phyloP scores from a whole-genome alignment of 495 filamentous ascomycete species.

The Parathielavia appendiculata region DNA sequence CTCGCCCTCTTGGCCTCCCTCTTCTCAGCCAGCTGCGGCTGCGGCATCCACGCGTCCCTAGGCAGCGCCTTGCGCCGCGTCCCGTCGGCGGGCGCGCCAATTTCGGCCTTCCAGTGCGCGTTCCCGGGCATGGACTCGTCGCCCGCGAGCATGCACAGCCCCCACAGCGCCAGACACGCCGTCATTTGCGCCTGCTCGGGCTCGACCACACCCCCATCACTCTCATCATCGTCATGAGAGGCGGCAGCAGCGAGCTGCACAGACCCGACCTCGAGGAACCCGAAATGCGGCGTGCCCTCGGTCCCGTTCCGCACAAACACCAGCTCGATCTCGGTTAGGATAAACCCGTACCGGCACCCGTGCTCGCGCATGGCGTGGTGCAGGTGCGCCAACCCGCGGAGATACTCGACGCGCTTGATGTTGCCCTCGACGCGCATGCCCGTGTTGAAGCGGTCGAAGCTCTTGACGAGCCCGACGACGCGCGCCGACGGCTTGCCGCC shows the following conservation, averaged over 20 bases:
- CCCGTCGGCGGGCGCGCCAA: slow-evolving; percentile 73
- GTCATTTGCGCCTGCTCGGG: slow-evolving; percentile 50
- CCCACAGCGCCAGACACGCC: slow-evolving; percentile 49
- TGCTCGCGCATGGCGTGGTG: slow-evolving; percentile 90
- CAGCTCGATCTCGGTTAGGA: slow-evolving; percentile 91
- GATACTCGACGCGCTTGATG: slow-evolving; percentile 75
- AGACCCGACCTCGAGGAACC: slow-evolving; percentile 70
- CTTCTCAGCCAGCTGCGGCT: slow-evolving; percentile 74
- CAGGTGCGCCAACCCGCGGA: slow-evolving; percentile 74
- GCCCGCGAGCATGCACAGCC: slow-evolving; percentile 71
- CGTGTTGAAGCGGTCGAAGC: slow-evolving; percentile 88
- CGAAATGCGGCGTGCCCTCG: slow-evolving; percentile 73
- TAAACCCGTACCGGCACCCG: slow-evolving; percentile 87
- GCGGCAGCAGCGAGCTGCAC: slow-evolving; percentile 45
- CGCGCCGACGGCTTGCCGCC: slow-evolving; percentile 68
- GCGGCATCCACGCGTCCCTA: slow-evolving; percentile 83
- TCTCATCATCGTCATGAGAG: slow-evolving; percentile 24
- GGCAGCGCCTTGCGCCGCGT: slow-evolving; percentile 64
- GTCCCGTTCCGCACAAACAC: slow-evolving; percentile 77
- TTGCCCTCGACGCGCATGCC: slow-evolving; percentile 82
- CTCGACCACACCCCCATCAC: slow-evolving; percentile 9
- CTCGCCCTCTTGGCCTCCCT: slow-evolving; percentile 73
- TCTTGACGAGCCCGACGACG: slow-evolving; percentile 81
- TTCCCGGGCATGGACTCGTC: slow-evolving; percentile 64
- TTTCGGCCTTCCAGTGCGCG: slow-evolving; percentile 65